These are phyloP conservation scores for Jatropha podagrica DNA, from an alignment of 441 rosid species.

Conservation along the genomic window DNA sequence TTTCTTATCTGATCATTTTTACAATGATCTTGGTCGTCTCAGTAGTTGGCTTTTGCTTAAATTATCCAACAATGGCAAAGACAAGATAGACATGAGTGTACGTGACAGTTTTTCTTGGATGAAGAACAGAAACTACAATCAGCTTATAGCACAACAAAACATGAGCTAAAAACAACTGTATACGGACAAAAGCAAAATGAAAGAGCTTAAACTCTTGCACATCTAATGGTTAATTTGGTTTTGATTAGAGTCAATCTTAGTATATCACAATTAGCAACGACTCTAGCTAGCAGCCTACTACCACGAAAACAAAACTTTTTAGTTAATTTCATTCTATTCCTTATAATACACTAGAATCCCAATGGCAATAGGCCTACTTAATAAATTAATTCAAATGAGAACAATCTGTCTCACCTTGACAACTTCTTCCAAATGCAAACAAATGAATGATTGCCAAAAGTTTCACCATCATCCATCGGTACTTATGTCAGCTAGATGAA, in stretches of 20 bases:
- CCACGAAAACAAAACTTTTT: too few species aligned
- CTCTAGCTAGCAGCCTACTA: too few species aligned
- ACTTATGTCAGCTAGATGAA: neutral
- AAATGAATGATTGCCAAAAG: constrained; percentile 9
- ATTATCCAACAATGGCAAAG: neutral
- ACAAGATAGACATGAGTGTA: neutral
- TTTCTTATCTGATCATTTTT: too few species aligned
- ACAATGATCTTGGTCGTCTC: neutral
- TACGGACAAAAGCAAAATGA: neutral
- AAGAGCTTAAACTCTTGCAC: neutral
- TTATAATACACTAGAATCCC: neutral
- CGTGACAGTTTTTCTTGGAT: neutral
- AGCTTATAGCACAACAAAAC: neutral
- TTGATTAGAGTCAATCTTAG: too few species aligned
- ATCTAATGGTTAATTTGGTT: too few species aligned
- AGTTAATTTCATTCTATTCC: too few species aligned
- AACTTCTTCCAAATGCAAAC: neutral
- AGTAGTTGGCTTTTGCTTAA: neutral
- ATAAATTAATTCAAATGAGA: neutral
- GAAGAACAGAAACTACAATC: neutral
- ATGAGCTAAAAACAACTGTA: neutral
- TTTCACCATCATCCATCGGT: neutral
- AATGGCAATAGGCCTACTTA: neutral
- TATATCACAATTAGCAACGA: too few species aligned
- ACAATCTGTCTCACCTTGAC: neutral